A percentile compares a stretch with the other conserved stretches of the same genome.
Conservation (phyloP, 2,329 filamentous ascomycete genomes). For the Beauveria sp. region DNA sequence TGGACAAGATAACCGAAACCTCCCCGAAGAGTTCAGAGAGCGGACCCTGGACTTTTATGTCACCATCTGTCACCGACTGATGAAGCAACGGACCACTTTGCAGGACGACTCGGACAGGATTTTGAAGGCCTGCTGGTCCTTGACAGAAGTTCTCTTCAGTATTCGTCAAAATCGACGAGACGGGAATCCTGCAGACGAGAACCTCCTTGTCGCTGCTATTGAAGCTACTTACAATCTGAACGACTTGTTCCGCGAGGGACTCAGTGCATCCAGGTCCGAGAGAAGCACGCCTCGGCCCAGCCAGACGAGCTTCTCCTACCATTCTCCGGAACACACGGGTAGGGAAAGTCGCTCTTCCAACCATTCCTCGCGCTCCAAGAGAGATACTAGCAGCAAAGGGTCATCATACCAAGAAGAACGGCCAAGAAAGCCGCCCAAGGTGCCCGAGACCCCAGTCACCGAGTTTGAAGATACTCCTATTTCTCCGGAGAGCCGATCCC, state of each 20-base stretch:
- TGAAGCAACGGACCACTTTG: conserved; percentile 80
- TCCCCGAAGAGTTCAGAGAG: conserved; percentile 83
- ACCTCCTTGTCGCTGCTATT: conserved; percentile 48
- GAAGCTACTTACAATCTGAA: conserved; percentile 8
- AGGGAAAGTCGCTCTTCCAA: conserved; percentile 43
- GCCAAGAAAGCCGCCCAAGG: conserved; percentile 38
- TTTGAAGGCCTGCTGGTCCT: conserved; percentile 76
- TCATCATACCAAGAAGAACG: conserved; percentile 35
- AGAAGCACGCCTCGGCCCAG: conserved; percentile 76
- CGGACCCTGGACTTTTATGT: conserved; percentile 91
- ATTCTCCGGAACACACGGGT: conserved; percentile 41
- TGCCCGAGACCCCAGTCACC: conserved; percentile 87
- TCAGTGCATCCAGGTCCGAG: conserved; percentile 74
- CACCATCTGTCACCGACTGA: conserved; percentile 86
- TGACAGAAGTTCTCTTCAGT: conserved; percentile 90
- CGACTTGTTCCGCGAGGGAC: conserved; percentile 8
- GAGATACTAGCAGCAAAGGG: conserved; percentile 42
- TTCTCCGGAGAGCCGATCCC: conserved; percentile 69
- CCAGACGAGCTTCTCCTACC: conserved; percentile 61
- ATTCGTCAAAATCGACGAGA: conserved; percentile 76
- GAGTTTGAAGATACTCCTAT: conserved; percentile 89
- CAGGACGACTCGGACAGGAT: conserved; percentile 78
- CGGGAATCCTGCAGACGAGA: conserved; percentile 66
- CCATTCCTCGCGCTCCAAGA: conserved; percentile 45
- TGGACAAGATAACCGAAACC: conserved; percentile 68